Percentiles rank a stretch among this genome's conserved stretches.
Conservation (phyloP, 805 yeast genomes). For the Candida sonorensis region DNA sequence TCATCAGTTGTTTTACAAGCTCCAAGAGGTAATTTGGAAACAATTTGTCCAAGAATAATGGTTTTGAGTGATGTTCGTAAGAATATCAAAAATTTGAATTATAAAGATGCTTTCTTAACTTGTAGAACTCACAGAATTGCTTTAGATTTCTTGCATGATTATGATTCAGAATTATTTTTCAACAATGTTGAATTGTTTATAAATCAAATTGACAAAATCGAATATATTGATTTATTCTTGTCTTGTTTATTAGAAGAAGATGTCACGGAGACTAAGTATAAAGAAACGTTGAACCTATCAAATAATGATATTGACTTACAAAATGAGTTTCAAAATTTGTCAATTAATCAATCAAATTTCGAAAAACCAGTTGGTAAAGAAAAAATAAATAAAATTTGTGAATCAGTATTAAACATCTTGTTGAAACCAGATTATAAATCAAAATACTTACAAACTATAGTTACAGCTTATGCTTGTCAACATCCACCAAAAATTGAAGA, state of each 20-base stretch:
- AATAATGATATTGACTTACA: conserved; percentile 6
- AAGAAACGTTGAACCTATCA: conserved; percentile 46
- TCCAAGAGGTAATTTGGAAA: conserved; percentile 93
- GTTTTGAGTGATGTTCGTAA: conserved; percentile 78
- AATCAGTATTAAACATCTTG: conserved; percentile 55
- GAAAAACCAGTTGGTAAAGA: conserved; percentile 15
- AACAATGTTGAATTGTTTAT: conserved; percentile 61
- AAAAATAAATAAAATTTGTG: conserved; percentile 74
- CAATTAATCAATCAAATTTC: too few relatives aligned
- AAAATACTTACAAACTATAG: conserved; percentile 64
- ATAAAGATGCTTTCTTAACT: conserved; percentile 65
- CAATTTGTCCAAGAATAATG: conserved; percentile 89
- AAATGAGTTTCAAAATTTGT: too few relatives aligned
- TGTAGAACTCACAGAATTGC: conserved; percentile 92
- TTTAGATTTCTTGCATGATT: conserved; percentile 83
- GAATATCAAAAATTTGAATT: conserved; percentile 50
- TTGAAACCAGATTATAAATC: conserved; percentile 42
- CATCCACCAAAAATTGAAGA: conserved; percentile 77
- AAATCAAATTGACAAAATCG: conserved; percentile 61
- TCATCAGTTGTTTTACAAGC: conserved; percentile 85
- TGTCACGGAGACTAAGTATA: conserved; percentile 74
- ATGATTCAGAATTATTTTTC: conserved; percentile 64
- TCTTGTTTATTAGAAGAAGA: conserved; percentile 84
- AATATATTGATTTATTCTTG: conserved; percentile 77
- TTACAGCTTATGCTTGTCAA: conserved; percentile 91